Conservation (phyloP, 2,329 filamentous ascomycete species). For the Lecanicillium sp. region DNA sequence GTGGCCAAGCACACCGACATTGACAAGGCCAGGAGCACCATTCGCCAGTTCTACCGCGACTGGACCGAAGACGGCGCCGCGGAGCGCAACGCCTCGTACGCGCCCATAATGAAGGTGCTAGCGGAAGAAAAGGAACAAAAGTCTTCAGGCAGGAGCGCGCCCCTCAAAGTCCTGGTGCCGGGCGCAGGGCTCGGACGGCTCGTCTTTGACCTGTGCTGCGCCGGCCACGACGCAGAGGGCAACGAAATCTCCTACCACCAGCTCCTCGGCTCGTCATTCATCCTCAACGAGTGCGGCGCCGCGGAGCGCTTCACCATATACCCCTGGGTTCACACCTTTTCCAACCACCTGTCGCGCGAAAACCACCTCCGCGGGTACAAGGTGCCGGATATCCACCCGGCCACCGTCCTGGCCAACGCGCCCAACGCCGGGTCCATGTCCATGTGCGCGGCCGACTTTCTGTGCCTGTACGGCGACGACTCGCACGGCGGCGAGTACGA, state of each 20-base stretch:
- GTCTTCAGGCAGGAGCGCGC: conserved; percentile 22
- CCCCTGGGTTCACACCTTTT: conserved; percentile 83
- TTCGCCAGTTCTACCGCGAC: conserved; percentile 91
- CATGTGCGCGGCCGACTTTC: conserved; percentile 91
- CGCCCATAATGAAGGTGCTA: conserved; percentile 62
- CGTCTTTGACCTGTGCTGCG: conserved; percentile 74
- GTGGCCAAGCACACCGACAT: conserved; percentile 67
- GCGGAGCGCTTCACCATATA: conserved; percentile 64
- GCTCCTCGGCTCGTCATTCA: conserved; percentile 73
- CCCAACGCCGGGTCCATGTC: conserved; percentile 60
- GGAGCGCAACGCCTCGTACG: conserved; percentile 73
- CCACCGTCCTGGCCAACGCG: conserved; percentile 37
- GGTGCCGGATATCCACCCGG: conserved; percentile 77
- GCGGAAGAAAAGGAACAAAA: conserved; percentile 34
- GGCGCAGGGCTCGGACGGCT: conserved; percentile 84
- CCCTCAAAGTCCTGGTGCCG: conserved; percentile 69
- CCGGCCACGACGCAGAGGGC: conserved; percentile 71
- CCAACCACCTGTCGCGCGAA: conserved; percentile 66
- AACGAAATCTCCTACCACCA: conserved; percentile 98
- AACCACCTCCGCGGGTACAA: conserved; percentile 68
- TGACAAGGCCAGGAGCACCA: conserved; percentile 85
- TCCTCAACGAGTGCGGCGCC: conserved; percentile 59
- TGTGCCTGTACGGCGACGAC: conserved; percentile 68
- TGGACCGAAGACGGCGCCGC: conserved; percentile 73
- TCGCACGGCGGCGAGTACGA: conserved; percentile 60